Base-by-base conservation (phyloP, 2,329 filamentous ascomycete genomes). In the Rhexocercosporidium sp. region DNA sequence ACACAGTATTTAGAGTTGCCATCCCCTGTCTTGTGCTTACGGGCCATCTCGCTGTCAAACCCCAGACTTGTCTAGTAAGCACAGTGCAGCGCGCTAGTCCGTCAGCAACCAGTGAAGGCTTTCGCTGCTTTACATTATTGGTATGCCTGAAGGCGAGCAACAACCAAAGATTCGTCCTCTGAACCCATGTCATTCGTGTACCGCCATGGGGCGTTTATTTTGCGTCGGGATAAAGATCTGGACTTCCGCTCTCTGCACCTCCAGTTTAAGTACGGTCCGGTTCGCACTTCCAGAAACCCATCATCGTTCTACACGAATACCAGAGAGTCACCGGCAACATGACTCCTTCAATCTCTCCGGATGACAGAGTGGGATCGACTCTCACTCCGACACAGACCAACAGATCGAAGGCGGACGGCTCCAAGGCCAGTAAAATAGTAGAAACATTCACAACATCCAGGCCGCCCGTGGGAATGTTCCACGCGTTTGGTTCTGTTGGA, bases 401-500 rank as follows among this genome's bases (percentile, higher is more conserved):
- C 31, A 64, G 51, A 64, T 66, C 54, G n/a, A 61, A 64, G 34
- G 29, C 39, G 12, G 41, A 53, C 12, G 53, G 37, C 22, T 53
- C 67, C 22, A 66, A 59, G 53, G 67, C 67, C 20, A 44, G 51
- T 16, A 59, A 59, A 39, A 41, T 59, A 8, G n/a, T 59, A 20
- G 60, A 66, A 59, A 65, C 69, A 4, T 72, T 72, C 62, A 59
- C 60, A 37, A 53, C 68, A 51, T 72, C 69, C 6, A 66, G 71
- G 34, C 69, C 67, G 11, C 70, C 71, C 1, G 69, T 72, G 20
- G 71, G 71, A 29, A 71, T 73, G 66, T 72, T 72, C 62, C 69
- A 70, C 51, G 71, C 70, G 3, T 72, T 70, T 63, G 70, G 71
- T 14, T 63, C 64, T 14, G 65, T 70, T 4, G 70, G 49, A 11